Conservation (phyloP, 164 flowering plant genomes). For the Kingdonia uniflora region DNA sequence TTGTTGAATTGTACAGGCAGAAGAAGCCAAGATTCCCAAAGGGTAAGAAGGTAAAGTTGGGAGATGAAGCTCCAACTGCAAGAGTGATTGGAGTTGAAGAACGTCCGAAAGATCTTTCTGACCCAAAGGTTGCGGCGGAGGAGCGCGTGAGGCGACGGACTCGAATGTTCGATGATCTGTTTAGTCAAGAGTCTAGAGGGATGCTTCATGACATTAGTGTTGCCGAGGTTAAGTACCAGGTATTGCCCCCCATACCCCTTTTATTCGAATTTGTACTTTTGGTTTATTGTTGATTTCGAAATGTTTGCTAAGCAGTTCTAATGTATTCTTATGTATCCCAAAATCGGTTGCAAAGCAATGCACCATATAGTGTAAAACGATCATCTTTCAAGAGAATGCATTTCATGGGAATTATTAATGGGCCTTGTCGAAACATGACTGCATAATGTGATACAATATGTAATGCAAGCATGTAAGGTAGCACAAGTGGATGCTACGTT, state of each 20-base stretch:
- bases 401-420: too few species aligned
- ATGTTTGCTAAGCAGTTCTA: too few species aligned
- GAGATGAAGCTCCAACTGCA: slow-evolving; percentile 18
- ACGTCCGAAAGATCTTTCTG: slow-evolving; percentile 7
- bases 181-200: slow-evolving; percentile 27
- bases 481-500: too few species aligned
- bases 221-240: slow-evolving; percentile 74
- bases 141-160: slow-evolving; percentile 57
- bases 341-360: too few species aligned
- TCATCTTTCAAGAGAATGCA: too few species aligned
- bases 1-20: slow-evolving; percentile 29
- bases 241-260: slow-evolving; percentile 7
- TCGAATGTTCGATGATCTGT: slow-evolving; percentile 34
- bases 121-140: slow-evolving; percentile 54
- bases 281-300: too few species aligned
- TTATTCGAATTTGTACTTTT: not conserved
- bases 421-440: too few species aligned
- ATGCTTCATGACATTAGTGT: slow-evolving; percentile 22
- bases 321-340: too few species aligned
- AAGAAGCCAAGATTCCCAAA: slow-evolving; percentile 76
- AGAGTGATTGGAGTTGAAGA: slow-evolving; percentile 11
- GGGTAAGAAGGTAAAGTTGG: slow-evolving; percentile 63
- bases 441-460: too few species aligned
- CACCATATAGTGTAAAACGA: too few species aligned
- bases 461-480: too few species aligned